A percentile compares a stretch with the other conserved stretches of the same genome.
Conservation (phyloP, 768 basidiomycete genomes). For the Psilocybe cyanescens region DNA sequence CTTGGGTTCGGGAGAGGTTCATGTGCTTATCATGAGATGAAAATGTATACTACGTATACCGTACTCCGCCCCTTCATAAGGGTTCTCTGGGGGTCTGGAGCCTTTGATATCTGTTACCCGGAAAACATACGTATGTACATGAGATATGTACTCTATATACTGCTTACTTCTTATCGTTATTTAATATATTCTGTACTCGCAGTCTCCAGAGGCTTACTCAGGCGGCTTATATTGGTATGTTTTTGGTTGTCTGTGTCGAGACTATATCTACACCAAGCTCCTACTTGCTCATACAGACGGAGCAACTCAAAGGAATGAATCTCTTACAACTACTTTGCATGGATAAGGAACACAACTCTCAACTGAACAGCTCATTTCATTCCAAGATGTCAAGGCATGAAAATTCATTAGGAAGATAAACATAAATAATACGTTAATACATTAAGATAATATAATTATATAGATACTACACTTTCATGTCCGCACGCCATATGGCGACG, state of each 20-base stretch:
- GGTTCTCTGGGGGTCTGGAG: not conserved
- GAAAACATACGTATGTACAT: not conserved
- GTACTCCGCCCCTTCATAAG: not conserved
- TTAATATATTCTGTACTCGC: not conserved
- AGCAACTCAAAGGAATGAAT: no score
- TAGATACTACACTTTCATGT: slow-evolving; percentile 11
- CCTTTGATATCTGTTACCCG: not conserved
- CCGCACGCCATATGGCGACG: slow-evolving; percentile 22
- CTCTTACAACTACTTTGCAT: no score
- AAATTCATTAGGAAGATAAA: no score
- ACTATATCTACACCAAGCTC: no score
- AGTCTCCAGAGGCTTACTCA: no score
- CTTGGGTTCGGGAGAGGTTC: no score
- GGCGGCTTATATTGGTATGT: no score
- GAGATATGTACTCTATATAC: not conserved
- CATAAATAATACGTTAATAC: not conserved
- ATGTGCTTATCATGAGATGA: not conserved
- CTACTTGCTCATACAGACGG: no score
- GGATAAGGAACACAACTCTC: no score
- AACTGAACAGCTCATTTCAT: no score
- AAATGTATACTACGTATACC: slow-evolving; percentile 20
- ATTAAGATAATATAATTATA: not conserved
- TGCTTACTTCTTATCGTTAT: not conserved
- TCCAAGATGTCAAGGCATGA: no score
- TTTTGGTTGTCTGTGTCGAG: no score